Base-by-base conservation (phyloP, 2,329 filamentous ascomycete genomes). In the Claviceps cyperi region DNA sequence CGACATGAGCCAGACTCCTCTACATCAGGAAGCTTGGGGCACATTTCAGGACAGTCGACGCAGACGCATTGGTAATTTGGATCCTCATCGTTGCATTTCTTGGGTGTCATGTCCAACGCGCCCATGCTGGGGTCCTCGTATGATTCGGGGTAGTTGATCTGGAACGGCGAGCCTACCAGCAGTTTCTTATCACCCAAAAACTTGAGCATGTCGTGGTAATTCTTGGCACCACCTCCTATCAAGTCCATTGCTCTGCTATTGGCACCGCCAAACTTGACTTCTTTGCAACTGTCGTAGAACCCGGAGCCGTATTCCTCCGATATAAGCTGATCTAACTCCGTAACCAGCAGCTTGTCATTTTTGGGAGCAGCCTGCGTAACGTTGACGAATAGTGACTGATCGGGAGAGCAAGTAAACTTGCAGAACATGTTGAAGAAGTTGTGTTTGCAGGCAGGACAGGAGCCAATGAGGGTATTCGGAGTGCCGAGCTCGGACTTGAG, bases 371-470 rank as follows among this genome's bases (percentile, higher is more conserved):
- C 84, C 49, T 81, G 69, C 11, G 92, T 97, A 43, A 98, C 81
- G 60, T 98, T 98, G 64, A 98, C 74, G 62, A 98, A 98, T 0
- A 94, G 73, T 0, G 89, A 96, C 65, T 98, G 92, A 61, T 98
- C 85, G 5, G 94, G 91, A 4, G 92, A 98, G 71, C 94, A 98
- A 2, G 90, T 97, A 62, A 98, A 97, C 4, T 89, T 94, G 70
- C 92, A 98, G 67, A 98, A 98, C 43, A 94, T 75, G 70, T 98
- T 94, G 74, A 87, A 97, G 73, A 98, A 98, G 72, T 98, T 98
- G 60, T 90, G 84, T 67, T 92, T 94, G 77, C 92, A 98, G 35
- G 94, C 92, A 1, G 92, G 92, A 64, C 92, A 98, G 9, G 89
- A 88, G 24, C 89, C 83, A 63, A 98, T 89, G 62, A 98, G 84